phyloP scores from a whole-genome alignment of 768 basidiomycete genomes.

The Kwoniella sp. region DNA sequence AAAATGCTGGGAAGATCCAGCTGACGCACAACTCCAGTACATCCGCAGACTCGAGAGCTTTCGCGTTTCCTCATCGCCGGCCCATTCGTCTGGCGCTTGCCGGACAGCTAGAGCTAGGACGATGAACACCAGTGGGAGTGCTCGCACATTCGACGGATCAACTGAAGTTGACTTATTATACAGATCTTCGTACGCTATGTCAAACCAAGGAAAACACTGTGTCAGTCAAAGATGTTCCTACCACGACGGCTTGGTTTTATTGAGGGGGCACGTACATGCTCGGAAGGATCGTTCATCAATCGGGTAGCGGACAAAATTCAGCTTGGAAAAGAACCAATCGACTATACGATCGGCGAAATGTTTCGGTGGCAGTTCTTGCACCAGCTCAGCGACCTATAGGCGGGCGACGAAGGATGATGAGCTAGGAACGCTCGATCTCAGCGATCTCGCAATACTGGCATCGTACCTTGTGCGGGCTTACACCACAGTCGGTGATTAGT shows the following conservation, averaged over 20 bases:
- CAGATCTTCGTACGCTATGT: slow-evolving; percentile 62
- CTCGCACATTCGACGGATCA: slow-evolving; percentile 49
- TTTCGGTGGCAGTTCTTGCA: slow-evolving; percentile 82
- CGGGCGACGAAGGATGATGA: background rate
- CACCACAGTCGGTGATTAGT: slow-evolving; percentile 88
- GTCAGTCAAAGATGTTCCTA: background rate
- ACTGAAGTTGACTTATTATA: slow-evolving; percentile 58
- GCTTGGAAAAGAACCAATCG: slow-evolving; percentile 66
- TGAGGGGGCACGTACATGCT: slow-evolving; percentile 29
- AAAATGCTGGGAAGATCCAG: background rate
- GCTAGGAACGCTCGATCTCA: background rate
- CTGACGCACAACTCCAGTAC: slow-evolving; percentile 87
- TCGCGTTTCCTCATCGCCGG: slow-evolving; percentile 72
- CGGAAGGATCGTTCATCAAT: slow-evolving; percentile 66
- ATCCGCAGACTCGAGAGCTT: slow-evolving; percentile 81
- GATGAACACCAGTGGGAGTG: slow-evolving; percentile 84
- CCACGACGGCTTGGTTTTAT: too few species aligned
- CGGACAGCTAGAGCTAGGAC: slow-evolving; percentile 84
- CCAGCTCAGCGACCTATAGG: slow-evolving; percentile 70
- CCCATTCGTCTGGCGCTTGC: slow-evolving; percentile 80
- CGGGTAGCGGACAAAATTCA: slow-evolving; percentile 93
- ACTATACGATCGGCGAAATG: slow-evolving; percentile 74
- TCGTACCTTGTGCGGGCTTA: slow-evolving; percentile 72
- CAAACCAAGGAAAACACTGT: background rate
- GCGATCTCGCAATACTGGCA: too few species aligned